A percentile compares a stretch with the other conserved stretches of the same genome.
phyloP scores from a whole-genome alignment of 108 stramenopile species.

The Pseudonitzschia multiseries region DNA sequence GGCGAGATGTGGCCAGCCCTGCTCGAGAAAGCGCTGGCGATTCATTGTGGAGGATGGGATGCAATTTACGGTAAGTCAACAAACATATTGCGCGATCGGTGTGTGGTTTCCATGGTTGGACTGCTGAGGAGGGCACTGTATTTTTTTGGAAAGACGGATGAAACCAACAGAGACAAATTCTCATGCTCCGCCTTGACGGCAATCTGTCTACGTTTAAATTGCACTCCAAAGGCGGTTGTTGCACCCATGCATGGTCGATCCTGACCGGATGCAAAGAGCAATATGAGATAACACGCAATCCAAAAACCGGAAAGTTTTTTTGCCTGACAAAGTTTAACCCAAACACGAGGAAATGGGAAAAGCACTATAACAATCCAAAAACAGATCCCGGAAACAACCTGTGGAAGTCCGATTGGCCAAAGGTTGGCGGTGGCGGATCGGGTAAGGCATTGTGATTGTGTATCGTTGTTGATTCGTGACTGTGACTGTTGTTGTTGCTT shows the following conservation, averaged over 20 bases:
- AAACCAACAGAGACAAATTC: too few relatives aligned
- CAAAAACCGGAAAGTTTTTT: slow-evolving; percentile 27
- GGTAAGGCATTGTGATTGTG: not conserved
- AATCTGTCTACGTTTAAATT: not conserved
- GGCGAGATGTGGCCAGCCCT: slow-evolving; percentile 48
- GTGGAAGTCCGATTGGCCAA: slow-evolving; percentile 41
- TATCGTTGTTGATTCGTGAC: too few relatives aligned
- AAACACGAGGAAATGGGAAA: slow-evolving; percentile 32
- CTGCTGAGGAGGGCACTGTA: not conserved
- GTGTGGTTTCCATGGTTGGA: not conserved
- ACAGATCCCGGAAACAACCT: slow-evolving; percentile 22
- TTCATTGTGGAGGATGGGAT: slow-evolving; percentile 43
- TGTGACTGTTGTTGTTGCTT: too few relatives aligned
- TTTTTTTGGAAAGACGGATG: too few relatives aligned
- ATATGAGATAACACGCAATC: slow-evolving; percentile 38
- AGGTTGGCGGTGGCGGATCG: slow-evolving; percentile 40
- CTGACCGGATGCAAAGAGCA: slow-evolving; percentile 50
- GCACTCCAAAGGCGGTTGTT: slow-evolving; percentile 29
- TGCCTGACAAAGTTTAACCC: slow-evolving; percentile 39
- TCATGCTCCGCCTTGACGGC: too few relatives aligned
- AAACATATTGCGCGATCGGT: not conserved
- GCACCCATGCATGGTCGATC: slow-evolving; percentile 47
- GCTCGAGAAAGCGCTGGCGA: slow-evolving; percentile 46
- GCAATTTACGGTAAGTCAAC: slow-evolving; percentile 15
- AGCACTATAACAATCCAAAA: slow-evolving; percentile 38